Conservation (phyloP, 2,329 filamentous ascomycete genomes). For the Colletotrichum kahawae region DNA sequence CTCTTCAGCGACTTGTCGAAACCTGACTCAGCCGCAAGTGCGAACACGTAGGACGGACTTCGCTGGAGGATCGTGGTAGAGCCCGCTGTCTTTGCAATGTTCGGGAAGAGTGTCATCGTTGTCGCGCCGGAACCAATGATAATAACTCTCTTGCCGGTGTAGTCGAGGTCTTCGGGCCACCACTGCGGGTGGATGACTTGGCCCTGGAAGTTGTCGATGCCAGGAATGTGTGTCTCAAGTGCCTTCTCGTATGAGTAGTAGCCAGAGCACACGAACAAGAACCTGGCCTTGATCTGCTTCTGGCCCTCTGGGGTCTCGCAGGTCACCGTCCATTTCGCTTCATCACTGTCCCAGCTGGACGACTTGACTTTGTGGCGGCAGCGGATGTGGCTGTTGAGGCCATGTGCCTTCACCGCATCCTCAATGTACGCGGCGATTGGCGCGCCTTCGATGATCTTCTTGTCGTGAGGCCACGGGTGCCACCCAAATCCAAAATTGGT, state of each 20-base stretch:
- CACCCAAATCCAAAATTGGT: conserved; percentile 71
- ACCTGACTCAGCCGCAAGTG: conserved; percentile 48
- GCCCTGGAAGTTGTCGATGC: conserved; percentile 70
- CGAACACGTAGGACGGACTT: conserved; percentile 73
- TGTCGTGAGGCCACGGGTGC: conserved; percentile 69
- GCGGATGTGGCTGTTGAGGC: conserved; percentile 59
- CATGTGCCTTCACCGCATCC: conserved; percentile 53
- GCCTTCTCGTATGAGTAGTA: conserved; percentile 78
- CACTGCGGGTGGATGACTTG: conserved; percentile 73
- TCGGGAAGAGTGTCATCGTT: conserved; percentile 77
- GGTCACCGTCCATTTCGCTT: conserved; percentile 60
- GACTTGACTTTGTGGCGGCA: conserved; percentile 53
- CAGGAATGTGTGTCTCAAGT: conserved; percentile 65
- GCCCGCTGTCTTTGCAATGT: conserved; percentile 66
- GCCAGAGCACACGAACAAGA: conserved; percentile 64
- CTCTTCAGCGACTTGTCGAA: conserved; percentile 41
- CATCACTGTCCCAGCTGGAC: conserved; percentile 58
- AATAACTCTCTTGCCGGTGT: conserved; percentile 69
- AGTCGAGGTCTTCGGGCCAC: conserved; percentile 75
- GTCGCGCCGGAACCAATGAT: conserved; percentile 82
- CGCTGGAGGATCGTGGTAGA: conserved; percentile 83
- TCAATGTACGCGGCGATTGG: conserved; percentile 61
- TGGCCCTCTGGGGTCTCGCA: conserved; percentile 38
- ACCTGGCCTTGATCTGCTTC: conserved; percentile 47
- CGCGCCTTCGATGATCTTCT: conserved; percentile 56